Percentiles rank a stretch among this genome's conserved stretches.
These are phyloP conservation scores for Ustilago nuda DNA, from an alignment of 1,284 basidiomycete species.

Conservation along the genomic window DNA sequence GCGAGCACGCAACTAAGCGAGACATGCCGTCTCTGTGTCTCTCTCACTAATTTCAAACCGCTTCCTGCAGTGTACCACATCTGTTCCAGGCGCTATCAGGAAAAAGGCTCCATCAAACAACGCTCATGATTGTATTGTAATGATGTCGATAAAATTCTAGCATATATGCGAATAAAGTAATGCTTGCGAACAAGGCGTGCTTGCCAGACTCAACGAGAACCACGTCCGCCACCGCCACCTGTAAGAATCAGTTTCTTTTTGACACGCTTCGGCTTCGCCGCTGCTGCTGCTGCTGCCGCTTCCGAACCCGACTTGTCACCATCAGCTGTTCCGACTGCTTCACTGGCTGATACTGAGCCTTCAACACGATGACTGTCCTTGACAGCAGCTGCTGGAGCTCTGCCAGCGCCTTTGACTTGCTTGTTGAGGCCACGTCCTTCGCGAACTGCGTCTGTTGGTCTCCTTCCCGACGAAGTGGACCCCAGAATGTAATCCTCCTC, in stretches of 20 bases:
- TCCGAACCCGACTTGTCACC: neutral
- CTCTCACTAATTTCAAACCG: neutral
- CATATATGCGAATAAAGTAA: neutral
- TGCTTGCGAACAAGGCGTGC: too few species aligned
- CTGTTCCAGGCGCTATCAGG: neutral
- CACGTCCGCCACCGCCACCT: slow-evolving; percentile 56
- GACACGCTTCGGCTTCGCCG: slow-evolving; percentile 38
- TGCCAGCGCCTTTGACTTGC: slow-evolving; percentile 13
- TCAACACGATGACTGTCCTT: slow-evolving; percentile 1
- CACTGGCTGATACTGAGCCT: neutral
- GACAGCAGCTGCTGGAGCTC: neutral
- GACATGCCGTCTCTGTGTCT: neutral
- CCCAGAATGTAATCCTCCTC: slow-evolving; percentile 66
- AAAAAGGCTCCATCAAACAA: neutral
- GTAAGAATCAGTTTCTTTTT: slow-evolving; percentile 68
- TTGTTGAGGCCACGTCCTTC: slow-evolving; percentile 44
- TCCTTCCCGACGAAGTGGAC: slow-evolving; percentile 33
- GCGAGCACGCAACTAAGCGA: neutral
- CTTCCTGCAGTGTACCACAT: neutral
- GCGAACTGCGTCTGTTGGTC: slow-evolving; percentile 24
- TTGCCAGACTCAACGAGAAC: slow-evolving; percentile 24
- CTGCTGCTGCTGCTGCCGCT: slow-evolving; percentile 6
- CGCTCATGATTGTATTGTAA: neutral
- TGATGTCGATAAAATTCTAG: neutral
- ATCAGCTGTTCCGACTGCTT: neutral